These are phyloP conservation scores for Cyclocybe cylindracea DNA, from an alignment of 768 basidiomycete species.

Conservation along the genomic window DNA sequence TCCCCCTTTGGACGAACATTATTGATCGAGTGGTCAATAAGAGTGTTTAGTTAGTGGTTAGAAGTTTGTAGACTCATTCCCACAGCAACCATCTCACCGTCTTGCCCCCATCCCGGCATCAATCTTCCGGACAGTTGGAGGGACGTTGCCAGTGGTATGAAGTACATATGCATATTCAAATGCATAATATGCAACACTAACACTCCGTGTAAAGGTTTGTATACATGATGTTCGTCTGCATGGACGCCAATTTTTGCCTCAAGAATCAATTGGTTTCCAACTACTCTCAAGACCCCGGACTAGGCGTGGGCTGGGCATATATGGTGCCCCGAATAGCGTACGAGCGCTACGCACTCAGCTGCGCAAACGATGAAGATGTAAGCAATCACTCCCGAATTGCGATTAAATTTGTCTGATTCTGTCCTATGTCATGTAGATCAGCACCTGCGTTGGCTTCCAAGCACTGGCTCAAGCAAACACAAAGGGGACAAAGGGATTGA, in stretches of 20 bases:
- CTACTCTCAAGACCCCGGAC: conserved; percentile 2
- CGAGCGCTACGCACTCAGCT: background rate
- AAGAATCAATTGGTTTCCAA: conserved; percentile 5
- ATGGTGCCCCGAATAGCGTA: conserved; percentile 1
- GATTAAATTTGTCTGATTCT: conserved; percentile 10
- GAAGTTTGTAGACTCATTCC: too few species aligned
- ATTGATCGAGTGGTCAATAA: too few species aligned
- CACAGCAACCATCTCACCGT: background rate
- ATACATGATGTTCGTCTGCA: too few species aligned
- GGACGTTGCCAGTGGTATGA: background rate
- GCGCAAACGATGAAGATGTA: conserved; percentile 7
- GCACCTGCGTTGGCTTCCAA: conserved; percentile 26
- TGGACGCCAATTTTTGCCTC: too few species aligned
- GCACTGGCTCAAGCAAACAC: conserved; percentile 24
- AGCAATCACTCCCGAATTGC: conserved; percentile 22
- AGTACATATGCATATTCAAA: background rate
- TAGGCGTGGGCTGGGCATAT: background rate
- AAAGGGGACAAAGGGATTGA: conserved; percentile 19
- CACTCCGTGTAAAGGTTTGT: background rate
- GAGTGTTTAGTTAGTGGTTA: too few species aligned
- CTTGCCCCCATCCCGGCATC: conserved; percentile 1
- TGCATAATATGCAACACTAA: too few species aligned
- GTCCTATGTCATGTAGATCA: too few species aligned
- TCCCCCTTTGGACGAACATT: too few species aligned
- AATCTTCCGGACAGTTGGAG: conserved; percentile 2